Evolutionary conservation across 257 asterid genomes (phyloP), one percentile per base, ranked within the genome.

Genomic region (Orobanche coerulescens): DNA sequence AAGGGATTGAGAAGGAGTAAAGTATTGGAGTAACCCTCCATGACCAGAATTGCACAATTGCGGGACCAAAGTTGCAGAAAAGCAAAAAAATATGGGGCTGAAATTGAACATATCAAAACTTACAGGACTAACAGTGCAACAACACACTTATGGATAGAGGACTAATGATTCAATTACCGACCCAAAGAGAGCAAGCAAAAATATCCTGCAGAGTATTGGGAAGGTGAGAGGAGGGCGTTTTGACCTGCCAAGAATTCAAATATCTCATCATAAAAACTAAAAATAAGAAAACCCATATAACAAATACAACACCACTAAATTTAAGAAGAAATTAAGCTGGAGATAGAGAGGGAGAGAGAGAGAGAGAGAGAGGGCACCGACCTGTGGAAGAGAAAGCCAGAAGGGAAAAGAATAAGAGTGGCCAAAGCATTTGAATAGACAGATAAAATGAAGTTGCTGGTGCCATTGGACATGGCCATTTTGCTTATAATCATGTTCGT

Each of bases 151-250:
- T n/a, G n/a, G n/a, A n/a, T n/a, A n/a, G n/a, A n/a, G n/a, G n/a
- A n/a, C n/a, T n/a, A n/a, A n/a, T n/a, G n/a, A n/a, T n/a, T n/a
- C n/a, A n/a, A n/a, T n/a, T 37, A 65, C 82, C 40, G 6, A 82
- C 88, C 88, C 88, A 63, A 67, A 72, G 40, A n/a, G 25, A 63
- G 82, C 88, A 57, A 82, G 83, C 68, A 82, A 48, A 71, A 79
- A 74, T 36, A 79, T 74, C 71, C 75, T 76, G 74, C 85, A 79
- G 28, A 82, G 15, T 4, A 77, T 43, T 5, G 80, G 28, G 55
- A 76, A 79, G n/a, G 85, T 67, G 8, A 82, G 66, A 11, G 88
- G 83, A 23, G 73, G 75, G 20, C 71, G 63, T 43, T 68, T 73
- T 57, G 81, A 76, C 72, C 88, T 82, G 79, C 67, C 24, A 49